These are phyloP conservation scores for Penicillium vulpinum DNA, from an alignment of 2,329 filamentous ascomycete genomes.

Conservation along the genomic window DNA sequence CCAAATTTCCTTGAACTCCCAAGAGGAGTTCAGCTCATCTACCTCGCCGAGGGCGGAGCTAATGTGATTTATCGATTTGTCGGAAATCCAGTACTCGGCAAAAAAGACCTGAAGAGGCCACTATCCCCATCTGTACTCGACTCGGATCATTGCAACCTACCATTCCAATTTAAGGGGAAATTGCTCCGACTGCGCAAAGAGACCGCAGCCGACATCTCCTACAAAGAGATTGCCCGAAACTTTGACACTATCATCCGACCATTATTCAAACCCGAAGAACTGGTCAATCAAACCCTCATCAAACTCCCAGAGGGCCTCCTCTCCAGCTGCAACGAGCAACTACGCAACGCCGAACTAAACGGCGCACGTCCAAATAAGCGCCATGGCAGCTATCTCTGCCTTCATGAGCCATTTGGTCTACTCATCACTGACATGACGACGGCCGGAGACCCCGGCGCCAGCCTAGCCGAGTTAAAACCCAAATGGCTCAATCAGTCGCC, in stretches of 20 bases:
- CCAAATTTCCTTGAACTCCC: constrained; percentile 38
- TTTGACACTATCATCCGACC: constrained; percentile 50
- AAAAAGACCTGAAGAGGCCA: constrained; percentile 24
- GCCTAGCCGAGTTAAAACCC: constrained; percentile 73
- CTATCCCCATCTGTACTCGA: constrained; percentile 17
- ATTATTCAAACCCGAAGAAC: constrained; percentile 55
- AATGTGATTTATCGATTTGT: constrained; percentile 71
- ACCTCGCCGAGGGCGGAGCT: constrained; percentile 69
- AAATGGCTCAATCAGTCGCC: constrained; percentile 81
- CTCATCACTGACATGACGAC: constrained; percentile 73
- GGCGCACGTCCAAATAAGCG: constrained; percentile 51
- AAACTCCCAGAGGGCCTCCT: constrained; percentile 48
- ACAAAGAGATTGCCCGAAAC: constrained; percentile 47
- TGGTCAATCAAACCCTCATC: constrained; percentile 60
- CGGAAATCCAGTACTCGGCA: constrained; percentile 23
- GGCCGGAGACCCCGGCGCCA: constrained; percentile 32
- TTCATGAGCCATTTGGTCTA: constrained; percentile 63
- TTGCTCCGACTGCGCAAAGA: constrained; percentile 64
- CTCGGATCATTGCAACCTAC: constrained; percentile 19
- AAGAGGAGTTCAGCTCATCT: constrained; percentile 39
- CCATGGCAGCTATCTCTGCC: constrained; percentile 52
- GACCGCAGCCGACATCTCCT: constrained; percentile 53
- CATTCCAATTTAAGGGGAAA: constrained; percentile 43
- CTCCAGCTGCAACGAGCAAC: constrained; percentile 54
- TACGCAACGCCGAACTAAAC: constrained; percentile 51